phyloP scores from a whole-genome alignment of 768 basidiomycete species.

The Butyriboletus loyo region DNA sequence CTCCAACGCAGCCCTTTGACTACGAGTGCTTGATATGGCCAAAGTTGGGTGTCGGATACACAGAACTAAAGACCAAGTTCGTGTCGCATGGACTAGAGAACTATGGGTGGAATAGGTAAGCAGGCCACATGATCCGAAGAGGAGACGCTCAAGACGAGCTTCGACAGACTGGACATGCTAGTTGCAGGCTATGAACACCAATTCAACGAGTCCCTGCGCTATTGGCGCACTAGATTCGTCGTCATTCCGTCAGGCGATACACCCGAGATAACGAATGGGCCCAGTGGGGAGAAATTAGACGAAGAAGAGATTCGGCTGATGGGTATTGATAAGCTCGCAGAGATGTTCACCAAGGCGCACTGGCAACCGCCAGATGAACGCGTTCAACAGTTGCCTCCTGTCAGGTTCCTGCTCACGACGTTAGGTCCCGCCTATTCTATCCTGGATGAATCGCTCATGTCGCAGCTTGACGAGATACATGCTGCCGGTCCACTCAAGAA shows the following conservation, averaged over 20 bases:
- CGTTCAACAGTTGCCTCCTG: conserved; percentile 48
- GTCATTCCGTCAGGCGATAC: conserved; percentile 83
- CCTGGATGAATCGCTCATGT: conserved; percentile 73
- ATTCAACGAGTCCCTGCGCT: conserved; percentile 78
- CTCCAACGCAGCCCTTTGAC: conserved; percentile 56
- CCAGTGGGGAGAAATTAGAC: conserved; percentile 70
- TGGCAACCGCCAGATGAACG: conserved; percentile 58
- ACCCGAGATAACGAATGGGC: conserved; percentile 51
- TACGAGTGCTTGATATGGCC: conserved; percentile 96
- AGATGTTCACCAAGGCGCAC: conserved; percentile 79
- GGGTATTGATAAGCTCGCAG: conserved; percentile 90
- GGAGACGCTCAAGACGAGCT: background rate
- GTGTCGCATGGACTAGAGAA: conserved; percentile 75
- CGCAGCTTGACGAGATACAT: conserved; percentile 78
- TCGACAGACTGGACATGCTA: conserved; percentile 73
- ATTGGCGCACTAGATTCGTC: conserved; percentile 93
- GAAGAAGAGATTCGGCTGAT: conserved; percentile 86
- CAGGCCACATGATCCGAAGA: background rate
- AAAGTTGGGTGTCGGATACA: conserved; percentile 83
- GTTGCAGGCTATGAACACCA: conserved; percentile 79
- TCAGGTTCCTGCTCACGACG: conserved; percentile 81
- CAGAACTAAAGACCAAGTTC: conserved; percentile 72
- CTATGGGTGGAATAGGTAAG: conserved; percentile 84
- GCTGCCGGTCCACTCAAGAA: conserved; percentile 70
- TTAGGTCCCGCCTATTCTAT: conserved; percentile 79